Conservation (phyloP, 2,329 filamentous ascomycete species). For the Fusarium nygamai region DNA sequence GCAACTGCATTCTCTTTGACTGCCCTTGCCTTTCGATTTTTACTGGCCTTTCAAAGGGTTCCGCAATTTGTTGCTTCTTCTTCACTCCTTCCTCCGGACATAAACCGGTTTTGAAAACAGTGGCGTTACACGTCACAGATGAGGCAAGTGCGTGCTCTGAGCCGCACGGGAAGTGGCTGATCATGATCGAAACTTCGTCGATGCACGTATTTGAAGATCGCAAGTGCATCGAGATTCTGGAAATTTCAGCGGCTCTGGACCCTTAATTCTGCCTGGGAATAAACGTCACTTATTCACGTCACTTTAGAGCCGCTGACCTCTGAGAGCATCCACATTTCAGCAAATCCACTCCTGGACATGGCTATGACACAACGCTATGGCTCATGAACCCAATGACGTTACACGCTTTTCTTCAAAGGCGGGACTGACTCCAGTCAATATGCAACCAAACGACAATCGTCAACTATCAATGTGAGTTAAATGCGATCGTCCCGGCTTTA, state of each 20-base stretch:
- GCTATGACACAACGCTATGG: constrained; percentile 32
- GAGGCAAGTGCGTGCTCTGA: constrained; percentile 17
- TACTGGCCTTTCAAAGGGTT: background rate
- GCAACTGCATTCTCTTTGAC: constrained; percentile 2
- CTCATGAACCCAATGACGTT: constrained; percentile 33
- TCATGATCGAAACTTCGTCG: constrained; percentile 3
- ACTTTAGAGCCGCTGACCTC: constrained; percentile 13
- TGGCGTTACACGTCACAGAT: constrained; percentile 33
- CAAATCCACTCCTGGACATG: constrained; percentile 28
- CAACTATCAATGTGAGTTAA: constrained; percentile 29
- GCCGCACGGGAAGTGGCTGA: constrained; percentile 22
- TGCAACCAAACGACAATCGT: constrained; percentile 26
- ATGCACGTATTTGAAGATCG: constrained; percentile 13
- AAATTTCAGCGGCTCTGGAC: background rate
- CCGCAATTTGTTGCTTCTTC: constrained; percentile 11
- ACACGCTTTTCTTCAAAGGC: constrained; percentile 25
- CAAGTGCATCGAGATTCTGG: constrained; percentile 32
- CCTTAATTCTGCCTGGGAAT: constrained; percentile 11
- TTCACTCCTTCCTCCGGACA: constrained; percentile 14
- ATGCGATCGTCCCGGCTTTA: constrained; percentile 12
- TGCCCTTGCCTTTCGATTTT: background rate
- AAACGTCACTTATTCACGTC: constrained; percentile 31
- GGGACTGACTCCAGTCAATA: constrained; percentile 29
- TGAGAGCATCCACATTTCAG: constrained; percentile 31
- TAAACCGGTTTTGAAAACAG: constrained; percentile 26